Base-by-base conservation (phyloP, 495 filamentous ascomycete species). In the Terfezia boudieri region DNA sequence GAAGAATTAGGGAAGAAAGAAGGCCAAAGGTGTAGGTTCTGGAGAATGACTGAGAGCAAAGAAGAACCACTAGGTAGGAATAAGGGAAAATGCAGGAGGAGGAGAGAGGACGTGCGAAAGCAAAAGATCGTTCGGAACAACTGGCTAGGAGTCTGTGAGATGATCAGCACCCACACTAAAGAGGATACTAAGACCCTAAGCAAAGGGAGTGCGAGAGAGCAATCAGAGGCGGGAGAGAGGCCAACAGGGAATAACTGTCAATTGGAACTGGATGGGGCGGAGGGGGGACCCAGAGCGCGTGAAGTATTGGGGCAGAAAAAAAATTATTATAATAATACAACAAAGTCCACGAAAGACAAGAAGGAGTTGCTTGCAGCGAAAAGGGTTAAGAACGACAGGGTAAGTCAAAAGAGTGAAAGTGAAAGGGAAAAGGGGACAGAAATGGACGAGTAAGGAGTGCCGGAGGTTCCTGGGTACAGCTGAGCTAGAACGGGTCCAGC, bases 1-100 rank as follows among this genome's bases (percentile, higher is more conserved):
- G 58, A 55, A 59, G 60, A 54, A 59, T 55, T 64, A 58, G 58
- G 61, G 50, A 65, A 60, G 61, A 58, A 50, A 61, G 51, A 52
- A 54, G 56, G 57, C 16, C 37, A 57, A 57, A 61, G 52, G 58
- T 57, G 49, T 36, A 55, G 52, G 50, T 58, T 55, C 50, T 46
- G 49, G 61, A 55, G 49, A 20, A 59, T 59, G 59, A 55, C 58
- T 58, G 58, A 51, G 61, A 66, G 56, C 54, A 53, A 35, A 54
- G 52, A 41, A 53, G 50, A 55, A 50, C 36, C 20, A 51, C 22
- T 52, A 38, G 54, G 41, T 57, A 53, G 51, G 38, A 58, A 50
- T 36, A 36, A 56, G 52, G 49, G 41, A 50, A 50, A 50, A 49
- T 37, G 50, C 48, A 54, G 50, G 49, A 58, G 50, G 38, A 16